Base-by-base conservation (phyloP, 2,329 filamentous ascomycete species). In the Chaetomium olivaceum region DNA sequence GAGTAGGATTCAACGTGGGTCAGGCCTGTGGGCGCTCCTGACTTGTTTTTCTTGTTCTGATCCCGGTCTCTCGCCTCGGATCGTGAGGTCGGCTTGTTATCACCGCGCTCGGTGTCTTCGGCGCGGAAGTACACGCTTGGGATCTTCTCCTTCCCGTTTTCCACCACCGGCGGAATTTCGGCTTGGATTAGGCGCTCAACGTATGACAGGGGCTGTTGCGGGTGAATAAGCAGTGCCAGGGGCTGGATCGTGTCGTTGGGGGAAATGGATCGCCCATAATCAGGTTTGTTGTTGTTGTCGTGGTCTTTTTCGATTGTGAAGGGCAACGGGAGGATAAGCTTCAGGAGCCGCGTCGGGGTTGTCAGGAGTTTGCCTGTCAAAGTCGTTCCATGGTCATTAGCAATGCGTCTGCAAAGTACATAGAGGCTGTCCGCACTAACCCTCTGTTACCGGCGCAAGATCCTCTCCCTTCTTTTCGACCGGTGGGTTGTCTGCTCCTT, bases 161-260 rank as follows among this genome's bases (percentile, higher is more conserved):
- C 84, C 0, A 84, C 80, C 1, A 94, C 81, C 0, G 87, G 86
- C 0, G 92, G 91, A 0, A 97, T 82, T 76, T 97, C 93, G 61
- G 92, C 90, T 74, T 97, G 93, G 56, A 97, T 93, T 3, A 97
- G 81, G 9, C 92, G 87, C 76, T 96, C 92, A 51, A 97, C 87
- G 76, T 97, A 96, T 9, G 92, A 96, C 3, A 97, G 83, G 0
- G 93, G 93, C 74, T 97, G 93, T 68, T 96, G 91, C 0, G 93
- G 93, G 72, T 97, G 93, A 0, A 97, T 85, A 2, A 97, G 86
- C 0, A 97, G 84, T 0, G 93, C 93, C 14, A 97, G 82, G 0
- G 93, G 92, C 71, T 96, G 91, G n/a, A 94, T 87, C 78, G 67
- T 72, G 66, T 79, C 73, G 56, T 79, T 77, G 43, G 74, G 67